Base-by-base conservation (phyloP, 495 filamentous ascomycete genomes). In the Aspergillus ellipticus region DNA sequence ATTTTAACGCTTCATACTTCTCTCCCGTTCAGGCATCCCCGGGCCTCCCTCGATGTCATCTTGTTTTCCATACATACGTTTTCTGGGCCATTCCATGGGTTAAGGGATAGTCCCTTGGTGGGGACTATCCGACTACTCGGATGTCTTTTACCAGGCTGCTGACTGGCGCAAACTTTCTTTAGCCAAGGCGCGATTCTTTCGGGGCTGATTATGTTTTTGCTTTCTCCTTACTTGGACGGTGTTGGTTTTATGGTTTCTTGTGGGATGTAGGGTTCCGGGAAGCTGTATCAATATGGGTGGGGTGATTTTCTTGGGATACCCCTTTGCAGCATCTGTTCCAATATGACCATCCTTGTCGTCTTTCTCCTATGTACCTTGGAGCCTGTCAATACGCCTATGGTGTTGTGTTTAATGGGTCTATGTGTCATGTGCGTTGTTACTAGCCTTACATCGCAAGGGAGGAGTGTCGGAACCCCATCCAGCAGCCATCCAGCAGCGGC, bases 1-100 rank as follows among this genome's bases (percentile, higher is more conserved):
- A 54, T 45, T 51, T 45, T 54, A 52, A 57, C 53, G 24, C 51
- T 15, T 13, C n/a, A 39, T 39, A 13, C 9, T 13, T 51, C 16
- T 22, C 42, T 10, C 24, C 35, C 13, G 35, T 39, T 39, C 35
- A 39, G 8, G 35, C 35, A 39, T n/a, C 35, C 35, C 35, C 29
- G 7, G 26, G 31, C 45, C 45, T 33, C 51, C 37, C 37, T 53
- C 4, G 15, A 50, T 51, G n/a, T 19, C 17, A 31, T 50, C 39
- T 19, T 11, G 2, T 21, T 59, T 55, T 58, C 22, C 49, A 21
- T 61, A 13, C 22, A 17, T 48, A 33, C 49, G 19, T 41, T 55
- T 56, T 52, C 35, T 43, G 31, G 42, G 42, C 42, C 21, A 5
- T 37, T 10, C 13, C 33, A 15, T 3, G 33, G 33, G 2, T 37